Percentiles rank a stretch among this genome's conserved stretches.
Conservation (phyloP, 2,329 filamentous ascomycete species). For the Pyrenochaeta sp. region DNA sequence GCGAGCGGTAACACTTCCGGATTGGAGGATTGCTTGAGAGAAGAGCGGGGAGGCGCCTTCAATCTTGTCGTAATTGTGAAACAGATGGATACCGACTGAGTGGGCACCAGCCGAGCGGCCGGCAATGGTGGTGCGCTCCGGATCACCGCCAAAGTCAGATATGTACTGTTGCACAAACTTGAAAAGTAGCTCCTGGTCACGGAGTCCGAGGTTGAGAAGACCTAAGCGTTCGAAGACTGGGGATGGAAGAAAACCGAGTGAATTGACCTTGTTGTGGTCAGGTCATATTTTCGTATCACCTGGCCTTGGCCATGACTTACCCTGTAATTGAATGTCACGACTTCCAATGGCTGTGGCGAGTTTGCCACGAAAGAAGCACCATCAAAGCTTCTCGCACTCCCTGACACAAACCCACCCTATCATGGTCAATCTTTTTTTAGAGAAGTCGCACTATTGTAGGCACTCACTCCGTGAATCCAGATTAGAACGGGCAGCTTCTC, state of each 20-base stretch:
- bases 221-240: conserved; percentile 34
- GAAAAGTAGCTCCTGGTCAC: conserved; percentile 29
- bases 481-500: conserved; percentile 37
- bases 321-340: conserved; percentile 41
- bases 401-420: conserved; percentile 28
- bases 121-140: conserved; percentile 47
- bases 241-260: conserved; percentile 36
- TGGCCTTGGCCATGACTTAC: conserved; percentile 10
- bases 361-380: conserved; percentile 36
- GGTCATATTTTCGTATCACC: no score
- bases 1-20: conserved; percentile 37
- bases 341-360: conserved; percentile 30
- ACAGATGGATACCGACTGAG: conserved; percentile 38
- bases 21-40: conserved; percentile 37
- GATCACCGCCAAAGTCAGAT: conserved; percentile 51
- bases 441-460: no score
- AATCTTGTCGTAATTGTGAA: conserved; percentile 39
- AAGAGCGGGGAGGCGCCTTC: conserved; percentile 31
- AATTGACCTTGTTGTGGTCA: conserved; percentile 18
- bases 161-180: conserved; percentile 52
- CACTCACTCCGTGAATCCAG: conserved; percentile 40
- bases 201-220: conserved; percentile 38
- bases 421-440: not conserved
- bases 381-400: conserved; percentile 35
- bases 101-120: conserved; percentile 49